phyloP scores from a whole-genome alignment of 257 asterid genomes.

The Handroanthus guayacan region DNA sequence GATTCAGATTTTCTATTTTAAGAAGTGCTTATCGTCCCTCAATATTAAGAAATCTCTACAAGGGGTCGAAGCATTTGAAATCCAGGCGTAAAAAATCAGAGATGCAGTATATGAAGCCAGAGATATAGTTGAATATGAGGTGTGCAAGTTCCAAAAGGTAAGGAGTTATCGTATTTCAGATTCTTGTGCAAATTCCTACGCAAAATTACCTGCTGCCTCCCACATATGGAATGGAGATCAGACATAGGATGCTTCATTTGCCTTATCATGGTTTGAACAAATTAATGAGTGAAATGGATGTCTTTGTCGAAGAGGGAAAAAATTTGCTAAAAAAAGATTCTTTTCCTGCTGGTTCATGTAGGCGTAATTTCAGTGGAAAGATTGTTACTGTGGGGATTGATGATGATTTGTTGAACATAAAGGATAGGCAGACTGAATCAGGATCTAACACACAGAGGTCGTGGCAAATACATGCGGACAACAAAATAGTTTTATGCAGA shows the following conservation, averaged over 20 bases:
- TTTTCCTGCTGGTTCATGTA: not conserved
- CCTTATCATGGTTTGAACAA: not conserved
- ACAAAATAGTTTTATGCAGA: too few relatives aligned
- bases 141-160: not conserved
- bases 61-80: not conserved
- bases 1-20: too few relatives aligned
- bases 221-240: slow-evolving; percentile 3
- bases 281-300: not conserved
- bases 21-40: too few relatives aligned
- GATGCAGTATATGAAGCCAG: not conserved
- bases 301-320: not conserved
- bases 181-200: not conserved
- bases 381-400: slow-evolving; percentile 12
- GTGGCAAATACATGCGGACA: too few relatives aligned
- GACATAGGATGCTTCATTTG: not conserved
- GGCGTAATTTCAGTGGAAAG: not conserved
- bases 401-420: slow-evolving; percentile 10
- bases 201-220: not conserved
- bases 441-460: too few relatives aligned
- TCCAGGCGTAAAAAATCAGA: not conserved
- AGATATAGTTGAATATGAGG: not conserved
- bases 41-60: not conserved
- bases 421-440: not conserved
- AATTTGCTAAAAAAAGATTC: not conserved
- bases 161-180: not conserved